phyloP scores from a whole-genome alignment of 805 yeast genomes.

The Blastobotrys mokoenaii region DNA sequence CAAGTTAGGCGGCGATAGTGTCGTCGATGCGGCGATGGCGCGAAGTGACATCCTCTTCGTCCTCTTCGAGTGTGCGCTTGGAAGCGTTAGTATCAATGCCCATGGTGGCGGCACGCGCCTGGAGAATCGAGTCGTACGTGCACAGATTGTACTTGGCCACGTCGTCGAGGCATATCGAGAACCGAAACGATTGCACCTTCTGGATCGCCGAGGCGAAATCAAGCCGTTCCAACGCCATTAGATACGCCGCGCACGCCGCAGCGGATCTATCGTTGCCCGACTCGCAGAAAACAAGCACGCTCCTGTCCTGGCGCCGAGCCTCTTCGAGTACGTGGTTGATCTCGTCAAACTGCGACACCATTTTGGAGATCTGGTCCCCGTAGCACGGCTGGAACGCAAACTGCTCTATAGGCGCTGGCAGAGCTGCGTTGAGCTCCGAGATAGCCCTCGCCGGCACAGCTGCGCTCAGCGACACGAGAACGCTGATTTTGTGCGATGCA shows the following conservation, averaged over 20 bases:
- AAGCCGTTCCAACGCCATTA: constrained; percentile 19
- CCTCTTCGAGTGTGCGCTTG: constrained; percentile 5
- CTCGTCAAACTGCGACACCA: constrained; percentile 7
- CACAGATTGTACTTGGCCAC: constrained; percentile 17
- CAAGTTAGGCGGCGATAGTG: not conserved
- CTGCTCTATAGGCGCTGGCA: not conserved
- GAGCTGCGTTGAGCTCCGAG: not conserved
- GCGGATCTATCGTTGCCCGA: constrained; percentile 28
- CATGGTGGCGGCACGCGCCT: not conserved
- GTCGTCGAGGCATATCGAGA: constrained; percentile 22
- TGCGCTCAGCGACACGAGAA: constrained; percentile 9
- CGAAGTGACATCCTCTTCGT: constrained; percentile 4
- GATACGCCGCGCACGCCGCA: constrained; percentile 24
- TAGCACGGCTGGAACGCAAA: not conserved
- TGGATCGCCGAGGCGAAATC: constrained; percentile 21
- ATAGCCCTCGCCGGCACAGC: not conserved
- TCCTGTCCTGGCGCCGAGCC: not conserved
- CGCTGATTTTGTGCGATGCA: constrained; percentile 30
- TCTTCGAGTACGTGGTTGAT: constrained; percentile 8
- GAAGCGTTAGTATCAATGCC: constrained; percentile 3
- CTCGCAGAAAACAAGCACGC: constrained; percentile 23
- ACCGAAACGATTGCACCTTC: constrained; percentile 24
- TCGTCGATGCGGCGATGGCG: not conserved
- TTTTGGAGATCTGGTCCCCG: too few relatives aligned
- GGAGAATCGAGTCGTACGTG: constrained; percentile 15